These are phyloP conservation scores for Carex parvula DNA, from an alignment of 176 grass and related monocot genomes.

Conservation along the genomic window DNA sequence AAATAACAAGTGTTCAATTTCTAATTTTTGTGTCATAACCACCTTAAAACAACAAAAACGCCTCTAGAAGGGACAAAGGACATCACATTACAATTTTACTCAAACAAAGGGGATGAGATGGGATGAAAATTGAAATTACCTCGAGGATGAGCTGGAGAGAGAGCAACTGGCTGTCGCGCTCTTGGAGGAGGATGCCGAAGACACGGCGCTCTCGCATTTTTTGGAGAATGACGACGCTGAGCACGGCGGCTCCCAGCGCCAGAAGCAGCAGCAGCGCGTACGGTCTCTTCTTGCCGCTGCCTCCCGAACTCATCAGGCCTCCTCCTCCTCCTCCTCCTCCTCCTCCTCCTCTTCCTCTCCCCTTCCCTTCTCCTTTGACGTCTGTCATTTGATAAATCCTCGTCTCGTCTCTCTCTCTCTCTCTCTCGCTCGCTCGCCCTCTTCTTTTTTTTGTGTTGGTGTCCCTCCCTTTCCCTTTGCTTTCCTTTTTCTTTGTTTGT, in stretches of 20 bases:
- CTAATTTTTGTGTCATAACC: background rate
- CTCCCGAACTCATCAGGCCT: background rate
- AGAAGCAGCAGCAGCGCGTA: slow-evolving; percentile 55
- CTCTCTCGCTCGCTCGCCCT: too few relatives aligned
- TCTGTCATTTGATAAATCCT: background rate
- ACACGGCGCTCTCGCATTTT: slow-evolving; percentile 66
- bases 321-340: background rate
- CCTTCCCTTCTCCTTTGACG: slow-evolving; percentile 25
- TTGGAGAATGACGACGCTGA: slow-evolving; percentile 56
- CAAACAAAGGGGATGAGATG: background rate
- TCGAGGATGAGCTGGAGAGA: slow-evolving; percentile 52
- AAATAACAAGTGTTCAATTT: background rate
- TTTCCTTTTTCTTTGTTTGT: background rate
- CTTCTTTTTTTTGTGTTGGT: too few relatives aligned
- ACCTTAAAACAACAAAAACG: slow-evolving; percentile 5
- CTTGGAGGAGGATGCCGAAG: slow-evolving; percentile 42
- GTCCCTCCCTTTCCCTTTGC: background rate
- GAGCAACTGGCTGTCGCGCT: slow-evolving; percentile 56
- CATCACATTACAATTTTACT: background rate
- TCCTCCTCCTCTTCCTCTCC: background rate
- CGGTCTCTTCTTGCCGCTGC: slow-evolving; percentile 35
- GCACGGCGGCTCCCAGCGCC: slow-evolving; percentile 33
- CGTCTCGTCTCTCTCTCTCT: too few relatives aligned
- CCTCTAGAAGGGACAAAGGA: background rate
- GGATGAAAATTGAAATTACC: slow-evolving; percentile 36